Conservation (phyloP, 352 stramenopile genomes). For the Globisporangium middletonii region DNA sequence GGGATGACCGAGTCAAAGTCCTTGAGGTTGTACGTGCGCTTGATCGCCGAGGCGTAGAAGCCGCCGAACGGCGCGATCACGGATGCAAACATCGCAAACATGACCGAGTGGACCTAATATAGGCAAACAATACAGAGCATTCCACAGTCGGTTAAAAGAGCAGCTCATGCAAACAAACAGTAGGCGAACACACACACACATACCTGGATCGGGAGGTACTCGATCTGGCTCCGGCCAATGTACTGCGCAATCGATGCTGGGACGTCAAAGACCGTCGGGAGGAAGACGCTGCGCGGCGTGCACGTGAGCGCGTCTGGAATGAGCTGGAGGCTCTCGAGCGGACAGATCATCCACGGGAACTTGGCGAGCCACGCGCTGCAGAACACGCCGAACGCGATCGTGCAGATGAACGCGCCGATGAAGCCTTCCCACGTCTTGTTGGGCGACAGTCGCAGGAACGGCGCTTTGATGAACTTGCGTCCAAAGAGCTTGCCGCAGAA, state of each 20-base stretch:
- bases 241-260: constrained; percentile 75
- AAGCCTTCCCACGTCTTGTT: constrained; percentile 99
- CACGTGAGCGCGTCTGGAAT: constrained; percentile 69
- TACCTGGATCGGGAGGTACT: constrained; percentile 85
- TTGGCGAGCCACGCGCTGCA: constrained; percentile 87
- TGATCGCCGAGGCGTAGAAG: constrained; percentile 98
- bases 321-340: constrained; percentile 76
- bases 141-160: constrained; percentile 1
- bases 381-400: constrained; percentile 92
- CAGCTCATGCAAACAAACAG: not conserved
- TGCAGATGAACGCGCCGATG: constrained; percentile 95
- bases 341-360: constrained; percentile 94
- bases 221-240: constrained; percentile 63
- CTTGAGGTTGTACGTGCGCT: constrained; percentile 98
- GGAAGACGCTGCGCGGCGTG: constrained; percentile 54
- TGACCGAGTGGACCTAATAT: constrained; percentile 92
- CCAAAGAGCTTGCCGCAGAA: constrained; percentile 86
- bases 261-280: constrained; percentile 54
- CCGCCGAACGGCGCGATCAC: constrained; percentile 99
- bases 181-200: not conserved
- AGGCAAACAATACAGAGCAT: constrained; percentile 12
- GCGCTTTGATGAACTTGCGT: constrained; percentile 91
- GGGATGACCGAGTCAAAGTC: constrained; percentile 99
- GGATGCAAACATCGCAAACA: constrained; percentile 96
- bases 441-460: constrained; percentile 90